phyloP scores from a whole-genome alignment of 1,284 basidiomycete species.

The Sanghuangporus sanghuang region DNA sequence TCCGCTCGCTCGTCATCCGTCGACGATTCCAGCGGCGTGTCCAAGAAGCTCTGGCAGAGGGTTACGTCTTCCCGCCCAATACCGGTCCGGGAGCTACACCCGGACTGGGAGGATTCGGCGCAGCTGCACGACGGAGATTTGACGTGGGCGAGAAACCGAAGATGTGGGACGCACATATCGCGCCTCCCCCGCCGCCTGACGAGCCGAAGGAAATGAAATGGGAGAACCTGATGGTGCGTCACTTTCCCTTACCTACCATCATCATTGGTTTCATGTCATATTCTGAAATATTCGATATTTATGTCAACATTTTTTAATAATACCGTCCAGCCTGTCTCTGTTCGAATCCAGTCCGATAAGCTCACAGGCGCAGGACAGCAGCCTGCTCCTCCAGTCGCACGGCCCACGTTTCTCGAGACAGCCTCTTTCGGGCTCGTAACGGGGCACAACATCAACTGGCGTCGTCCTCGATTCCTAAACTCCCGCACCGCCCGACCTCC shows the following conservation, averaged over 20 bases:
- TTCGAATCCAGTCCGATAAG: conserved; percentile 9
- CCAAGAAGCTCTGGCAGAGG: conserved; percentile 33
- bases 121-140: conserved; percentile 26
- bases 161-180: conserved; percentile 47
- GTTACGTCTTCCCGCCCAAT: conserved; percentile 19
- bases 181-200: conserved; percentile 13
- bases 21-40: conserved; percentile 30
- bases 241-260: background rate
- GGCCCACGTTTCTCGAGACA: background rate
- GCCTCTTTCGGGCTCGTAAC: background rate
- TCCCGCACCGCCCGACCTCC: conserved; percentile 25
- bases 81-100: background rate
- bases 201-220: conserved; percentile 27
- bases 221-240: conserved; percentile 44
- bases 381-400: background rate
- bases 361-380: conserved; percentile 10
- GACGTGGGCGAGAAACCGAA: conserved; percentile 47
- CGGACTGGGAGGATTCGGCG: background rate
- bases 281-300: background rate
- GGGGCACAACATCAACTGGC: background rate
- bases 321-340: conserved; percentile 14
- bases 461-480: conserved; percentile 11
- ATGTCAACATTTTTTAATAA: background rate
- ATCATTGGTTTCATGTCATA: background rate
- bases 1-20: conserved; percentile 31